Percentiles rank a stretch among this genome's conserved stretches.
phyloP scores from a whole-genome alignment of 2,329 filamentous ascomycete genomes.

The Grosmannia serpens region DNA sequence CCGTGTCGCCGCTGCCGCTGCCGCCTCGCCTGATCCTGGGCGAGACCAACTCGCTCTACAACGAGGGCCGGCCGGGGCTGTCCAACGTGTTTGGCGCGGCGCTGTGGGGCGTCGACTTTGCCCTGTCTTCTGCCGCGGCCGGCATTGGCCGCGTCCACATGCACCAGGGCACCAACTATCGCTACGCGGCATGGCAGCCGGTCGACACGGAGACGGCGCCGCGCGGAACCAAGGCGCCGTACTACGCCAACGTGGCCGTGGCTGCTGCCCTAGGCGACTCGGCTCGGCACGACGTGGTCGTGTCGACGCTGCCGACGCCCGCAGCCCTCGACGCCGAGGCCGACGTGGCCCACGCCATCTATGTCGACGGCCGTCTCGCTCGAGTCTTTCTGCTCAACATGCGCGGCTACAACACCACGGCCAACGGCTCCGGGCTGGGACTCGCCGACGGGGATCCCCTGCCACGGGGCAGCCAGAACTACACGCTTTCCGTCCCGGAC shows the following conservation, averaged over 20 bases:
- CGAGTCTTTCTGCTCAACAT: conserved; percentile 47
- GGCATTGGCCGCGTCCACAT: conserved; percentile 48
- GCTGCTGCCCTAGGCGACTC: conserved; percentile 42
- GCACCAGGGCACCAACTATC: conserved; percentile 53
- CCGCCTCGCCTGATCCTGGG: conserved; percentile 43
- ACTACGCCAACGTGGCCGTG: conserved; percentile 50
- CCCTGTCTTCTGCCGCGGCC: conserved; percentile 42
- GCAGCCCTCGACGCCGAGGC: background rate
- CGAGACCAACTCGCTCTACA: conserved; percentile 52
- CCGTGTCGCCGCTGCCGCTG: background rate
- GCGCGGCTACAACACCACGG: conserved; percentile 46
- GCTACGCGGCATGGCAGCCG: conserved; percentile 22
- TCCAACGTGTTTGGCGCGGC: conserved; percentile 55
- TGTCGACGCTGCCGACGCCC: conserved; percentile 32
- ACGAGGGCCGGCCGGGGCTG: conserved; percentile 48
- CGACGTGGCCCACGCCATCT: conserved; percentile 42
- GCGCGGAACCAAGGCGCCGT: conserved; percentile 49
- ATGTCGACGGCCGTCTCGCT: conserved; percentile 29
- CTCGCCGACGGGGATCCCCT: conserved; percentile 9
- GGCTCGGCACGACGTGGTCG: conserved; percentile 22
- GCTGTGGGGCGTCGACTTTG: conserved; percentile 54
- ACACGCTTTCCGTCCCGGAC: conserved; percentile 23
- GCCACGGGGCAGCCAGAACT: conserved; percentile 23
- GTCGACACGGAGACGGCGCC: conserved; percentile 34
- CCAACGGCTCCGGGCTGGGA: conserved; percentile 24